Evolutionary conservation across 2,329 filamentous ascomycete species (phyloP).

Genomic region (Graphilbum sp.): DNA sequence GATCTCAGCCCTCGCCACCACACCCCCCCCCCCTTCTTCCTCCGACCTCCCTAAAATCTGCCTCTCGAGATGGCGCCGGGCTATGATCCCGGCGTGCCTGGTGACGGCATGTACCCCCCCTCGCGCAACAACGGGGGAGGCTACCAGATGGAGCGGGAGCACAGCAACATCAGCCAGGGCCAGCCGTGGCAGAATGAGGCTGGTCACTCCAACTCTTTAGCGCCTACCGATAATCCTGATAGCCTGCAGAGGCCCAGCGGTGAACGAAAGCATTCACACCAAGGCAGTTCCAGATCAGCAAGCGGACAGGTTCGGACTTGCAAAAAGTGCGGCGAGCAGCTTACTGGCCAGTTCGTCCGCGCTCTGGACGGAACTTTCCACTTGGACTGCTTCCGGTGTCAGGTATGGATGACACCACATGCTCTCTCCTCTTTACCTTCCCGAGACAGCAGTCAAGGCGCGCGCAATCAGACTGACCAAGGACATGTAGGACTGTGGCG

Average conservation of each 20-base stretch:
- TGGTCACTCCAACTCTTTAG: not conserved
- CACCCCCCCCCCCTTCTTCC: no score
- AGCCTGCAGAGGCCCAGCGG: conserved; percentile 27
- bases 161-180: conserved; percentile 7
- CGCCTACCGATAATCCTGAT: not conserved
- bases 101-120: conserved; percentile 19
- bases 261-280: conserved; percentile 30
- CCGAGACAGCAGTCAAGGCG: no score
- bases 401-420: no score
- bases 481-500: conserved; percentile 70
- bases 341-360: conserved; percentile 92
- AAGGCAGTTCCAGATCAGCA: conserved; percentile 31
- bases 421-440: no score
- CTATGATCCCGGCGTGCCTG: conserved; percentile 25
- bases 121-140: conserved; percentile 6
- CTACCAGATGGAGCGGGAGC: conserved; percentile 14
- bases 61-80: conserved; percentile 29
- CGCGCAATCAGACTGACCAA: no score
- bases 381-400: conserved; percentile 93
- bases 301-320: conserved; percentile 50
- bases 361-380: conserved; percentile 90
- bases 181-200: conserved; percentile 8
- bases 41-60: no score
- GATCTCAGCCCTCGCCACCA: not conserved
- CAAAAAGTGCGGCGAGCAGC: conserved; percentile 73